These are phyloP conservation scores for Carallia pectinifolia DNA, from an alignment of 345 rosid species.

Conservation along the genomic window DNA sequence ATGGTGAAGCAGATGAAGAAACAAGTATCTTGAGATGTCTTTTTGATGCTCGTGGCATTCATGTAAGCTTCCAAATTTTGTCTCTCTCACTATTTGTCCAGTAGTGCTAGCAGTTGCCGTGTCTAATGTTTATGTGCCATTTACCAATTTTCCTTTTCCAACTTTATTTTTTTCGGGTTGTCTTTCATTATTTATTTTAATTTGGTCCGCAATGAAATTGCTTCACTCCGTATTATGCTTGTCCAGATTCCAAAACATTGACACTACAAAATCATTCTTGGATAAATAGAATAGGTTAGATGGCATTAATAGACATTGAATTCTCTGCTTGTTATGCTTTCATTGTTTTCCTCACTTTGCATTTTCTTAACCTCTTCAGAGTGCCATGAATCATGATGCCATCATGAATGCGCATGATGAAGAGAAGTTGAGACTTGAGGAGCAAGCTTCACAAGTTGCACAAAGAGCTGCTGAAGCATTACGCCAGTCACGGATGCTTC, in stretches of 20 bases:
- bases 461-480: conserved; percentile 94
- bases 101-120: background rate
- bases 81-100: background rate
- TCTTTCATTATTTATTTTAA: no score
- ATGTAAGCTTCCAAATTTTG: conserved; percentile 49
- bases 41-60: conserved; percentile 82
- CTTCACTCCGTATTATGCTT: background rate
- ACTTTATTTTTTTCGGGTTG: no score
- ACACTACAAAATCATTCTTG: no score
- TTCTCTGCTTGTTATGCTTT: background rate
- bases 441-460: conserved; percentile 88
- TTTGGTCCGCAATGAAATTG: background rate
- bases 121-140: no score
- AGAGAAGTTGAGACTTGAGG: conserved; percentile 84
- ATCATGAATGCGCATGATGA: conserved; percentile 71
- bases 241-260: no score
- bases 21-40: conserved; percentile 76
- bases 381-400: conserved; percentile 88
- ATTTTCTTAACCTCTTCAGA: conserved; percentile 35
- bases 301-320: no score
- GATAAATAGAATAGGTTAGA: no score
- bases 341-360: background rate
- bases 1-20: conserved; percentile 60
- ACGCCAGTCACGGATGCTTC: conserved; percentile 78
- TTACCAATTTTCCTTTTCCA: no score